Base-by-base conservation (phyloP, 2,329 filamentous ascomycete genomes). In the Aspergillus aculeatinus region DNA sequence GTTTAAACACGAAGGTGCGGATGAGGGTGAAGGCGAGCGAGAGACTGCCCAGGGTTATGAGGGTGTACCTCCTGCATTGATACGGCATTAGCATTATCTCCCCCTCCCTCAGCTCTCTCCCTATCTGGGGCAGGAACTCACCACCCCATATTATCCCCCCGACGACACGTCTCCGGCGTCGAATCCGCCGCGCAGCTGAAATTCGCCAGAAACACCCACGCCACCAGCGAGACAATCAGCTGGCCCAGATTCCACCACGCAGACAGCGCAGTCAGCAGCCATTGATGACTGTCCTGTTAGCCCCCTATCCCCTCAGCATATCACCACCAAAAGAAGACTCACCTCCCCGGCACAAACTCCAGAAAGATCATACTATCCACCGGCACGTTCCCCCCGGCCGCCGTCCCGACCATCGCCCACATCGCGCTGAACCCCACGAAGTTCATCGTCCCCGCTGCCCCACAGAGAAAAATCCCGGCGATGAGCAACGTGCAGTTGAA, bases 191-290 rank as follows among this genome's bases (percentile, higher is more conserved):
- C 62, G 31, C 70, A 73, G 51, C 62, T 67, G 39, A 65, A 73
- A 42, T 70, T 71, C n/a, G 70, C 67, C 10, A 72, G 47, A 35
- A 71, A 72, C 1, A 68, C 70, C 70, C 70, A 73, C 16, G 69
- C 65, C 11, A 73, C 27, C 6, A 72, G 48, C 1, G 69, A 71
- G 1, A 71, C 67, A 5, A 72, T 62, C 1, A 80, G 71, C 62
- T 82, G 79, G 3, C 80, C 80, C 12, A 82, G 48, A 35, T 79
- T 80, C 80, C 80, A 82, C 80, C 80, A 82, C 1, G 72, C 74
- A 0, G 80, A 80, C 12, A 83, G 69, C 7, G 77, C 76, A 1
- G 68, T 69, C 12, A 72, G 61, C 4, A 72, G 63, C 48, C 65
- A 71, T 57, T 71, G 68, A 48, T 72, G 69, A 48, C 67, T 69